Conservation (phyloP, 1,284 basidiomycete species). For the Ustilago bromivora region DNA sequence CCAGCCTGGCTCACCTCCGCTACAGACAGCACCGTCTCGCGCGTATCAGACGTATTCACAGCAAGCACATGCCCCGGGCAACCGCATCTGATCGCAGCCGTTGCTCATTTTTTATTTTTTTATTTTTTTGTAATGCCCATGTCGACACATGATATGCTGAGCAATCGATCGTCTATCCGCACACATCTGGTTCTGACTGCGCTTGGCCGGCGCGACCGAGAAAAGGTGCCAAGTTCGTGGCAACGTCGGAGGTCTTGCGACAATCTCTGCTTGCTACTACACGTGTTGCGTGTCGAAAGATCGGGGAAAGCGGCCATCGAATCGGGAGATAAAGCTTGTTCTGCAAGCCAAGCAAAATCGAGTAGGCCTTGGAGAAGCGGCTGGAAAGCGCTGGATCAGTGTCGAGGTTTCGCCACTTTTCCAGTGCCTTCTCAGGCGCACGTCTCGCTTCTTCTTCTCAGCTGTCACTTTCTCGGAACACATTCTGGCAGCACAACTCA, state of each 20-base stretch:
- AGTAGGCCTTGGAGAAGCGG: slow-evolving; percentile 33
- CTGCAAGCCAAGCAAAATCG: background rate
- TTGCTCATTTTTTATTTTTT: background rate
- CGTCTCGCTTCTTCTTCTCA: background rate
- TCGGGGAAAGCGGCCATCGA: background rate
- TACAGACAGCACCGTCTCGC: slow-evolving; percentile 15
- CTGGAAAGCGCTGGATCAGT: slow-evolving; percentile 35
- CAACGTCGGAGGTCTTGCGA: too few relatives aligned
- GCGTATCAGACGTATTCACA: slow-evolving; percentile 29
- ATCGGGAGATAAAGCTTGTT: background rate
- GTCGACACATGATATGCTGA: background rate
- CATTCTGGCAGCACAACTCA: background rate
- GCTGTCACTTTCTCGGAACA: background rate
- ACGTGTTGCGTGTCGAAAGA: background rate
- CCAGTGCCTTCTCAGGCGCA: background rate
- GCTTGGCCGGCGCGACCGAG: background rate
- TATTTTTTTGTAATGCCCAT: too few relatives aligned
- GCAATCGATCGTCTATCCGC: background rate
- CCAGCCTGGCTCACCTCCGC: slow-evolving; percentile 14
- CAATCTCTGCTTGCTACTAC: too few relatives aligned
- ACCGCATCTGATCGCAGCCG: slow-evolving; percentile 18
- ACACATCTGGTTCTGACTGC: background rate
- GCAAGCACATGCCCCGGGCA: slow-evolving; percentile 12
- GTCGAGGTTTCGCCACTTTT: slow-evolving; percentile 33
- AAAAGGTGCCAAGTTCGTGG: too few relatives aligned